Evolutionary conservation across 805 yeast species (phyloP), one percentile per base, ranked within the genome.

Genomic region (Cyberlindnera xylosilytica): DNA sequence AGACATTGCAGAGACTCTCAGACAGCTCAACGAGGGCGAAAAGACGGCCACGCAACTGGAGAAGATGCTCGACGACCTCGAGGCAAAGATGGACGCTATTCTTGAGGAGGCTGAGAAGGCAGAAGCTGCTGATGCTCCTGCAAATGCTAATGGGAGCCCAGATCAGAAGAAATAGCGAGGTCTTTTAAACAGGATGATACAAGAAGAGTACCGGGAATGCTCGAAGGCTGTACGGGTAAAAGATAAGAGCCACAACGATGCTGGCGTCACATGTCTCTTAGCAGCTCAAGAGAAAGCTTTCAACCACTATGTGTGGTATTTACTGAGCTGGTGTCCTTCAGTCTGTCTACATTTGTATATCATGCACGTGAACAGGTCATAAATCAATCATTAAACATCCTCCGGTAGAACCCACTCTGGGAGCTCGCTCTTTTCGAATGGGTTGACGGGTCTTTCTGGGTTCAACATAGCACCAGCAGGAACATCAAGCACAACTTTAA

Each of bases 371-470:
- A n/a, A n/a, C n/a, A n/a, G n/a, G n/a, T n/a, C n/a, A n/a, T n/a
- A n/a, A n/a, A 31, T 26, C 30, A 26, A n/a, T 12, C 12, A 18
- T 18, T 31, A 19, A 20, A 20, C 9, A 10, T 9, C 6, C 20
- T 30, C 24, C 5, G 37, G 36, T 3, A 33, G 20, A 1, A 51
- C 29, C 43, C 54, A 49, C 4, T 51, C 54, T 1, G 53, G 50
- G 44, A 73, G 76, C 11, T 62, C 60, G 1, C 75, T 71, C 18
- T 61, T 62, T 2, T 68, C 63, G 55, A 89, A 88, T 18, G 98
- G 98, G 57, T 93, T 91, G 4, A 69, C 66, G 1, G 85, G 79
- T 44, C 75, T 65, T 10, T 67, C 62, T 0, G 96, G 95, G 56
- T 93, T 93, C 34, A 90, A 68, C 22, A 79, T 66, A 50, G 64